Evolutionary conservation across 495 filamentous ascomycete species (phyloP), one percentile per base, ranked within the genome.

Genomic region (Lasiosphaeria ovina): DNA sequence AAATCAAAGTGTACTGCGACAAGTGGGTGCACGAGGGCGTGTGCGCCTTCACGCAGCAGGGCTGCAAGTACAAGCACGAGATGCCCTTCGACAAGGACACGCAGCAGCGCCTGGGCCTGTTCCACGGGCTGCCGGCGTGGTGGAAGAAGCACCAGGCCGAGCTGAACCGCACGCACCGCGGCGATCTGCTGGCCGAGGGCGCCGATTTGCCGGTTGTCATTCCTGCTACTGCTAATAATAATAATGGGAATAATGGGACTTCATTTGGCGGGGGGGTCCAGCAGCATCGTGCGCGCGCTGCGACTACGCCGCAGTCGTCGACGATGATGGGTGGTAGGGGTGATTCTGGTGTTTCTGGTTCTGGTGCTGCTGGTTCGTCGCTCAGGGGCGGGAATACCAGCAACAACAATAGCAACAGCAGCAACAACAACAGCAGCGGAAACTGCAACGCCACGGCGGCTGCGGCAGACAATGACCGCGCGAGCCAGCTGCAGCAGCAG

Each of bases 41-140:
- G 54, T 97, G 92, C 71, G 89, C 89, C 66, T 97, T 89, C 72
- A 84, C 80, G 42, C 89, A 93, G 69, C 86, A 92, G 67, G 92
- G 92, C 3, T 96, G 92, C 73, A 79, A 87, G 63, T 97, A 84
- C 76, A 89, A 89, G 73, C 92, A 97, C 68, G 88, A 93, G 67
- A 93, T 96, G 85, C 92, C 92, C 1, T 71, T 74, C 31, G 85
- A 89, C 47, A 65, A 63, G 36, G 74, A 70, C 0, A 87, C 82
- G 52, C 79, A 93, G 62, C 74, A 81, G 45, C 72, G 74, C 36
- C 78, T 93, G 10, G 92, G 92, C 10, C 69, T 84, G 14, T 82
- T 81, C 65, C 74, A 81, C 45, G 81, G 81, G 12, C 70, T 77
- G 33, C 81, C 81, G 0, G 63, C 63, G 9, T 83, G 81, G 81